A percentile compares a stretch with the other conserved stretches of the same genome.
These are phyloP conservation scores for Cryptococcus floricola DNA, from an alignment of 1,284 basidiomycete species.

Conservation along the genomic window DNA sequence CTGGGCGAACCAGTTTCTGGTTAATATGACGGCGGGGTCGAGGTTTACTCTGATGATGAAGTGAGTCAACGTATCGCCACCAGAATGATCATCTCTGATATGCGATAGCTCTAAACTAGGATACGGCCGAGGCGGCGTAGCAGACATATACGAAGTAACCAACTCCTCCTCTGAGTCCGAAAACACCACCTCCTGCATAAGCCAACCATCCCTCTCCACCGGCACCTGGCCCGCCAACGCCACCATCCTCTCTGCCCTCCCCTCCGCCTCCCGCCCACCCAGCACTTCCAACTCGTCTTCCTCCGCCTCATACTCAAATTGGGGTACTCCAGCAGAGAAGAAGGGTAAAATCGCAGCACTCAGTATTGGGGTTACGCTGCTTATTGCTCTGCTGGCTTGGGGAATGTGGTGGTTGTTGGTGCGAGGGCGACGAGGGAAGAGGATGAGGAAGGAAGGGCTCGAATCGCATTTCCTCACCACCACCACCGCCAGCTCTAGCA, in stretches of 20 bases:
- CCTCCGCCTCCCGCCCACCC: constrained; percentile 18
- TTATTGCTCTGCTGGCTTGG: constrained; percentile 12
- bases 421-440: constrained; percentile 15
- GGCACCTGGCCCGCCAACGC: constrained; percentile 27
- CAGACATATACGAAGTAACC: constrained; percentile 30
- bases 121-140: constrained; percentile 30
- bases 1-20: constrained; percentile 25
- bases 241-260: constrained; percentile 22
- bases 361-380: constrained; percentile 22
- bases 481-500: not conserved
- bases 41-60: constrained; percentile 37
- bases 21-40: constrained; percentile 31
- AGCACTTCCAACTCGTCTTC: constrained; percentile 8
- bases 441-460: constrained; percentile 1
- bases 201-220: constrained; percentile 9
- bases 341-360: constrained; percentile 23
- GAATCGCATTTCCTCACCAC: not conserved
- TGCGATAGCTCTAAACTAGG: constrained; percentile 14
- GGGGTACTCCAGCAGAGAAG: constrained; percentile 15
- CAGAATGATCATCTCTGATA: not conserved
- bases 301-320: not conserved
- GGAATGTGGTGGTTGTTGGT: constrained; percentile 21
- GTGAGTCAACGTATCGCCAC: constrained; percentile 19
- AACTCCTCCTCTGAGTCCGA: not conserved
- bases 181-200: constrained; percentile 12